A percentile compares a stretch with the other conserved stretches of the same genome.
Conservation (phyloP, 768 basidiomycete species). For the Amanita fuliginea region DNA sequence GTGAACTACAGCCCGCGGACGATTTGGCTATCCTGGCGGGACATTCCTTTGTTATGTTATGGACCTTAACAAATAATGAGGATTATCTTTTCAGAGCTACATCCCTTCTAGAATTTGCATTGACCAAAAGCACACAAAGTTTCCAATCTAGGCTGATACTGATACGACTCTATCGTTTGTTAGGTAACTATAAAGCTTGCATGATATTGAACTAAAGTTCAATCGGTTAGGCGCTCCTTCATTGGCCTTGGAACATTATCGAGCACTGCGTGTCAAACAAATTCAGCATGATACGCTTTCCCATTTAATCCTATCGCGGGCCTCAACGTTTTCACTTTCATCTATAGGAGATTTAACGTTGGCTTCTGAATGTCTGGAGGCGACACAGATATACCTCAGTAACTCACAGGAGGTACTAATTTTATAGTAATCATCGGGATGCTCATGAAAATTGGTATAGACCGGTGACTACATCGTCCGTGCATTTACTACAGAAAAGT, state of each 20-base stretch:
- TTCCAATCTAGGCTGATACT: slow-evolving; percentile 71
- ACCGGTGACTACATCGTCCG: slow-evolving; percentile 74
- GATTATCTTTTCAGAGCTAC: slow-evolving; percentile 53
- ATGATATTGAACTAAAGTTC: neutral
- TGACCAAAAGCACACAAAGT: slow-evolving; percentile 63
- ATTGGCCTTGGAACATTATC: slow-evolving; percentile 70
- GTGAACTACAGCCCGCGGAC: slow-evolving; percentile 83
- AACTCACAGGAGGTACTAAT: slow-evolving; percentile 64
- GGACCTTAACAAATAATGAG: slow-evolving; percentile 45
- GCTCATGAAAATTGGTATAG: slow-evolving; percentile 19
- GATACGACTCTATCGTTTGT: slow-evolving; percentile 70
- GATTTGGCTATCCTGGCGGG: slow-evolving; percentile 72
- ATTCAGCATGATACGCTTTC: slow-evolving; percentile 86
- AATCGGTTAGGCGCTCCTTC: slow-evolving; percentile 53
- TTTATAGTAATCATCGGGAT: neutral
- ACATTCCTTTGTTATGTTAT: slow-evolving; percentile 54
- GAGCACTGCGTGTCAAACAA: slow-evolving; percentile 67
- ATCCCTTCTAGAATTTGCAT: slow-evolving; percentile 60
- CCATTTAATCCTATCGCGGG: slow-evolving; percentile 69
- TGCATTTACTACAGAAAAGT: slow-evolving; percentile 72
- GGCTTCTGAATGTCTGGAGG: slow-evolving; percentile 65
- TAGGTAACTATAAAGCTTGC: slow-evolving; percentile 36
- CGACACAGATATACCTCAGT: slow-evolving; percentile 70
- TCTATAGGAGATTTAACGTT: slow-evolving; percentile 68
- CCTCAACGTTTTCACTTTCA: slow-evolving; percentile 70